Conservation (phyloP, 2,329 filamentous ascomycete genomes). For the Paraphoma sp. region DNA sequence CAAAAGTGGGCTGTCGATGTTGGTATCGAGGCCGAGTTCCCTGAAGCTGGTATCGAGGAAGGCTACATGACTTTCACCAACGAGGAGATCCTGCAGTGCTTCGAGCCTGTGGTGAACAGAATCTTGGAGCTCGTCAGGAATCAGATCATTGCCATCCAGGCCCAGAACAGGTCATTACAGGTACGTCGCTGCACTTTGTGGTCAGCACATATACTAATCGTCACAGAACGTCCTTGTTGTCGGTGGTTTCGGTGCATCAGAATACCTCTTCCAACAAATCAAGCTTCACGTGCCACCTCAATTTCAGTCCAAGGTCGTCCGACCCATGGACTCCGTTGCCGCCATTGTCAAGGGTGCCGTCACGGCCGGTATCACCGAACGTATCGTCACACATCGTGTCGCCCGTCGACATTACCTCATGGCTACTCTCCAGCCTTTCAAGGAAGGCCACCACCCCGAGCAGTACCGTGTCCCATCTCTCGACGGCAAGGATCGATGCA, state of each 20-base stretch:
- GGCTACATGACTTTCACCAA: slow-evolving; percentile 99
- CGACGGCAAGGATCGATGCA: slow-evolving; percentile 97
- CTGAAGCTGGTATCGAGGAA: slow-evolving; percentile 96
- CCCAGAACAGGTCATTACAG: slow-evolving; percentile 90
- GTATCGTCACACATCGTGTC: slow-evolving; percentile 95
- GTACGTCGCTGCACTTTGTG: slow-evolving; percentile 48
- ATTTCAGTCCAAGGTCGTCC: slow-evolving; percentile 97
- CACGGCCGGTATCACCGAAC: slow-evolving; percentile 95
- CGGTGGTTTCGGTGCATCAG: slow-evolving; percentile 96
- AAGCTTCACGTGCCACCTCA: slow-evolving; percentile 97
- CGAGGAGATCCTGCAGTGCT: slow-evolving; percentile 98
- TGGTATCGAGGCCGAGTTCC: slow-evolving; percentile 97
- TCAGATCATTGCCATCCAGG: slow-evolving; percentile 98
- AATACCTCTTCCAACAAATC: slow-evolving; percentile 99
- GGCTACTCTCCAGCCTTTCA: slow-evolving; percentile 98
- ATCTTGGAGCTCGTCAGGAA: slow-evolving; percentile 96
- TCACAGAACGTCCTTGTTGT: slow-evolving; percentile 88
- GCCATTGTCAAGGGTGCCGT: slow-evolving; percentile 99
- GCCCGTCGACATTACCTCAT: slow-evolving; percentile 98
- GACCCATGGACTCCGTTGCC: slow-evolving; percentile 98
- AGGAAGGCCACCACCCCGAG: slow-evolving; percentile 97
- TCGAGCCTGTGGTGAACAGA: slow-evolving; percentile 96
- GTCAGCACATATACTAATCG: slow-evolving; percentile 30
- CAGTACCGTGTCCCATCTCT: slow-evolving; percentile 96
- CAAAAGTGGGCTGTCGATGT: slow-evolving; percentile 99